Percentiles rank a stretch among this genome's conserved stretches.
Conservation (phyloP, 1,284 basidiomycete genomes). For the Microbotryomycetes sp. region DNA sequence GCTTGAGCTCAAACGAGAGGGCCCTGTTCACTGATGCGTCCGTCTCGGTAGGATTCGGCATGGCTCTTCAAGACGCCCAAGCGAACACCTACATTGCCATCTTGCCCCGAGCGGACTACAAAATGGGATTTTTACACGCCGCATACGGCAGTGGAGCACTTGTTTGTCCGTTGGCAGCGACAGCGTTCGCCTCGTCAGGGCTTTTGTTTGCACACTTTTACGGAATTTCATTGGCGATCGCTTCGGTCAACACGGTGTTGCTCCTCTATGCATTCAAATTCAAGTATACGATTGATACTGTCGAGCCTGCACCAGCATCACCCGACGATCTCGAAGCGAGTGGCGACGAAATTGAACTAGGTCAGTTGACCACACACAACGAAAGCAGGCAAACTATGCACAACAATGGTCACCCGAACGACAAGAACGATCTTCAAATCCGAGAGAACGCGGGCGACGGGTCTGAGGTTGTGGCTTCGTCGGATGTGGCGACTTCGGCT, state of each 20-base stretch:
- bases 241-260: slow-evolving; percentile 3
- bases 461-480: background rate
- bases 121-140: slow-evolving; percentile 23
- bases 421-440: too few species aligned
- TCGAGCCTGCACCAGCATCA: background rate
- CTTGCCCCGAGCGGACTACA: slow-evolving; percentile 10
- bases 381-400: too few species aligned
- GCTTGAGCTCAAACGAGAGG: background rate
- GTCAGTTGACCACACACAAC: background rate
- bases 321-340: background rate
- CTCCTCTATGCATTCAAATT: slow-evolving; percentile 24
- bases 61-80: slow-evolving; percentile 20
- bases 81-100: slow-evolving; percentile 24
- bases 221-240: slow-evolving; percentile 16
- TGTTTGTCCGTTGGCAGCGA: slow-evolving; percentile 23
- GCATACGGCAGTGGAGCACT: slow-evolving; percentile 22
- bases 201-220: slow-evolving; percentile 24
- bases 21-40: background rate
- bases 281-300: slow-evolving; percentile 14
- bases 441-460: too few species aligned
- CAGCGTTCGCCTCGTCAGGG: slow-evolving; percentile 22
- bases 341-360: slow-evolving; percentile 1
- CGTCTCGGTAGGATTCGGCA: slow-evolving; percentile 16
- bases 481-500: background rate
- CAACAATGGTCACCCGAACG: too few species aligned